These are phyloP conservation scores for Rutstroemia sp. DNA, from an alignment of 2,329 filamentous ascomycete species.

Conservation along the genomic window DNA sequence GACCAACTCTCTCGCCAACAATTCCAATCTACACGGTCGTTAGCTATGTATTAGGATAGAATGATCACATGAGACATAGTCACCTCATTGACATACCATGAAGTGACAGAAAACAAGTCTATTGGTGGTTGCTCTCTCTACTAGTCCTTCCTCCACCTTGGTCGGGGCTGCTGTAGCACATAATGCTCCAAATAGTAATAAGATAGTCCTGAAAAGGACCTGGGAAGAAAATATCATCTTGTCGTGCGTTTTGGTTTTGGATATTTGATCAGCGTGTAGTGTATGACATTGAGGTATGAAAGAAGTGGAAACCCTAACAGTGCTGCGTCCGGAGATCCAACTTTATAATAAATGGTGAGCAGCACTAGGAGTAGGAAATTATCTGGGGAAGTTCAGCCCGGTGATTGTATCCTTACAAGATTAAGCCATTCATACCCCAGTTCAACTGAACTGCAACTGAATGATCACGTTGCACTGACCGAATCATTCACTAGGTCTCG, in stretches of 20 bases:
- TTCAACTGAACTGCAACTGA: too few species aligned
- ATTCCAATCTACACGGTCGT: slow-evolving; percentile 15
- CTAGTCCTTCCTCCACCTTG: background rate
- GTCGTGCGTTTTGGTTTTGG: background rate
- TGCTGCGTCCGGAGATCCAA: too few species aligned
- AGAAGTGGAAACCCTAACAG: too few species aligned
- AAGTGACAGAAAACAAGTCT: slow-evolving; percentile 18
- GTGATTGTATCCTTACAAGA: too few species aligned
- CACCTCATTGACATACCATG: slow-evolving; percentile 10
- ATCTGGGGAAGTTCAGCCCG: too few species aligned
- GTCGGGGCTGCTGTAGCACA: background rate
- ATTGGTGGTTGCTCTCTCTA: slow-evolving; percentile 4
- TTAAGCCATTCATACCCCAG: too few species aligned
- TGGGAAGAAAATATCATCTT: background rate
- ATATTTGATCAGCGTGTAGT: too few species aligned
- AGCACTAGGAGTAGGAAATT: too few species aligned
- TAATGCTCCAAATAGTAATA: background rate
- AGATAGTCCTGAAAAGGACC: background rate
- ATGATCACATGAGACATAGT: background rate
- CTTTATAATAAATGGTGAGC: too few species aligned
- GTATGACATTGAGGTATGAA: too few species aligned
- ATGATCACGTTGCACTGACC: too few species aligned
- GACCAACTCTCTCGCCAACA: slow-evolving; percentile 14
- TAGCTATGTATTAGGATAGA: background rate
- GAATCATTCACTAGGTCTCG: too few species aligned